These are phyloP conservation scores for Sporothrix dimorphospora DNA, from an alignment of 2,329 filamentous ascomycete species.

Conservation along the genomic window DNA sequence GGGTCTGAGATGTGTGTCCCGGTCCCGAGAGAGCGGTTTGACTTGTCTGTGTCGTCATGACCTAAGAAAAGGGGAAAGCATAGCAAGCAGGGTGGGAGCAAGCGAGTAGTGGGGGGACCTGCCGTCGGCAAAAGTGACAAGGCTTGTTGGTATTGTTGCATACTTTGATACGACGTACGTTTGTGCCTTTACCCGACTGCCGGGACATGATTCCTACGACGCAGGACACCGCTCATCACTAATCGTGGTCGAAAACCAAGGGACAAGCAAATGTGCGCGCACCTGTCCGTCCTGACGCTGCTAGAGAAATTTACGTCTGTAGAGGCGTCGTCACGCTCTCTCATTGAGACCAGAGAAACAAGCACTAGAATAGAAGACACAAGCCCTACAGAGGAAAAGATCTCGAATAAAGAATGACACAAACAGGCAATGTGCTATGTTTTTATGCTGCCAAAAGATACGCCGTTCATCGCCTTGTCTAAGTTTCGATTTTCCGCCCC, in stretches of 20 bases:
- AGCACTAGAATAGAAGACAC: too few relatives aligned
- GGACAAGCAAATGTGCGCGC: too few relatives aligned
- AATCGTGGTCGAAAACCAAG: too few relatives aligned
- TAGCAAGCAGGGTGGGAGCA: neutral
- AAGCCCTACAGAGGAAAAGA: too few relatives aligned
- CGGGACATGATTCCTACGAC: neutral
- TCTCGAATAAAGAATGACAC: too few relatives aligned
- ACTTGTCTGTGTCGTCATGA: neutral
- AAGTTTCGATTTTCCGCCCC: neutral
- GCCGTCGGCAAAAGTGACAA: neutral
- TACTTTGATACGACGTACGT: neutral
- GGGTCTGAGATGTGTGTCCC: neutral
- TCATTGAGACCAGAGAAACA: too few relatives aligned
- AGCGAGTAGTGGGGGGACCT: neutral
- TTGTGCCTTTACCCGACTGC: neutral
- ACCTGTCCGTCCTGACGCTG: too few relatives aligned
- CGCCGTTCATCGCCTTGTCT: neutral
- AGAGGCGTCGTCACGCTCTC: too few relatives aligned
- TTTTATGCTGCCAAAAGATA: neutral
- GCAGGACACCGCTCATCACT: too few relatives aligned
- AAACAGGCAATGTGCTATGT: too few relatives aligned
- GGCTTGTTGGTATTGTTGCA: neutral
- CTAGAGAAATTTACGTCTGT: too few relatives aligned
- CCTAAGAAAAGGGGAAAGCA: neutral
- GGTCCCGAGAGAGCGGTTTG: neutral